Evolutionary conservation across 1,284 basidiomycete genomes (phyloP).

Genomic region (Hymenochaete sp.): DNA sequence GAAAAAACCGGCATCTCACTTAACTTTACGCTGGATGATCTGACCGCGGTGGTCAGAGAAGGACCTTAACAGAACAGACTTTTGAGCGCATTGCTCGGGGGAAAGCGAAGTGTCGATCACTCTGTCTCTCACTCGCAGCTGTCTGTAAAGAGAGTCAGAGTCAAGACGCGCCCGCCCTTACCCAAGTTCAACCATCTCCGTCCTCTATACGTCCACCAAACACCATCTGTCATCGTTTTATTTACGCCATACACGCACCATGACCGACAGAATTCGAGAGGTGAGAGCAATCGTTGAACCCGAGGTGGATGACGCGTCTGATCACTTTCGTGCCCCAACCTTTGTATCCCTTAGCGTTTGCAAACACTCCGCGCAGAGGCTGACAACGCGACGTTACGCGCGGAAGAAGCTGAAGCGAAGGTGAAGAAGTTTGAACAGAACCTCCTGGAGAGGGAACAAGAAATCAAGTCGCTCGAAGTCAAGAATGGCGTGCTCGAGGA

Average conservation of each 20-base stretch:
- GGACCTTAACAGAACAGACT: too few relatives aligned
- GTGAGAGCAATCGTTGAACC: slow-evolving; percentile 29
- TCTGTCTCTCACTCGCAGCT: too few relatives aligned
- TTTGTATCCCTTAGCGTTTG: slow-evolving; percentile 48
- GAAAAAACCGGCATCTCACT: too few relatives aligned
- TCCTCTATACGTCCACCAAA: not conserved
- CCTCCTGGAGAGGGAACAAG: slow-evolving; percentile 81
- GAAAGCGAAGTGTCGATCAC: too few relatives aligned
- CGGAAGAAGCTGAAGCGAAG: slow-evolving; percentile 79
- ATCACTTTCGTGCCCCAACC: not conserved
- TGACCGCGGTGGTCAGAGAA: too few relatives aligned
- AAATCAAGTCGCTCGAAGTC: slow-evolving; percentile 78
- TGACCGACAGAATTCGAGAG: slow-evolving; percentile 64
- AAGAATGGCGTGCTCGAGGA: slow-evolving; percentile 63
- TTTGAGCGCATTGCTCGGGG: too few relatives aligned
- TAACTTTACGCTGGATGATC: too few relatives aligned
- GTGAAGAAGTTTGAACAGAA: slow-evolving; percentile 79
- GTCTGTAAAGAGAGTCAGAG: too few relatives aligned
- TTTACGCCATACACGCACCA: slow-evolving; percentile 5
- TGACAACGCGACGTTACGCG: slow-evolving; percentile 70
- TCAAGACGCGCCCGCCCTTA: slow-evolving; percentile 16
- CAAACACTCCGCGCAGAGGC: slow-evolving; percentile 74
- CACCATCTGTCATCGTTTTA: not conserved
- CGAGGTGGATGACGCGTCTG: slow-evolving; percentile 8
- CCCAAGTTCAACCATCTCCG: slow-evolving; percentile 8